A percentile compares a stretch with the other conserved stretches of the same genome.
These are phyloP conservation scores for Lachancea lanzarotensis DNA, from an alignment of 805 yeast species.

Conservation along the genomic window DNA sequence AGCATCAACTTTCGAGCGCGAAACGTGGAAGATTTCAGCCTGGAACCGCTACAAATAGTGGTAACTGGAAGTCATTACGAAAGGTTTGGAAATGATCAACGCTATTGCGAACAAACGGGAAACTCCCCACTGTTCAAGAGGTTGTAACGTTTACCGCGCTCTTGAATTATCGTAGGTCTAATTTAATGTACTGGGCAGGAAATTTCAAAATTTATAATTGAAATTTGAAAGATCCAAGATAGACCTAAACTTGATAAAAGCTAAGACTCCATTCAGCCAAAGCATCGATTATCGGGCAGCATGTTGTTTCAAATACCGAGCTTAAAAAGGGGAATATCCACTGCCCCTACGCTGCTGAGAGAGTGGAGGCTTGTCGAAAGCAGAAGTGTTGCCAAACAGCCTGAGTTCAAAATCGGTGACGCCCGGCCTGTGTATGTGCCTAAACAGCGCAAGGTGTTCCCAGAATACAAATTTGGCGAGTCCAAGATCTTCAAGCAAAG, in stretches of 20 bases:
- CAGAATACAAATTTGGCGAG: slow-evolving; percentile 75
- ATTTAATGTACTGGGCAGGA: neutral
- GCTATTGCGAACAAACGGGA: neutral
- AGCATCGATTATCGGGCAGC: neutral
- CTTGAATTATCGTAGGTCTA: neutral
- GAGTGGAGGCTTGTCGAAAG: slow-evolving; percentile 42
- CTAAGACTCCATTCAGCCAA: neutral
- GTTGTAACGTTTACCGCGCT: neutral
- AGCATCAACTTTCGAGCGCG: slow-evolving; percentile 26
- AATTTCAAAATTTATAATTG: neutral
- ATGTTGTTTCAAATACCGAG: slow-evolving; percentile 6
- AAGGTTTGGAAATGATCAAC: slow-evolving; percentile 7
- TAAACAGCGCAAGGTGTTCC: slow-evolving; percentile 39
- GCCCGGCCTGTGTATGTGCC: slow-evolving; percentile 44
- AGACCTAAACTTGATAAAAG: neutral
- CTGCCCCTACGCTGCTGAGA: slow-evolving; percentile 17
- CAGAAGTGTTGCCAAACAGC: slow-evolving; percentile 40
- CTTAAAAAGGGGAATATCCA: slow-evolving; percentile 19
- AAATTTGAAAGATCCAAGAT: neutral
- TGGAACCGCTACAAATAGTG: neutral
- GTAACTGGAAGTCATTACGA: slow-evolving; percentile 5
- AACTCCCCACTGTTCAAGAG: neutral
- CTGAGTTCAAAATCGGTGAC: slow-evolving; percentile 49
- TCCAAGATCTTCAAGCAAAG: slow-evolving; percentile 73
- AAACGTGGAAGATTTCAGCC: neutral